Conservation (phyloP, 495 filamentous ascomycete species). For the Lophiostoma macrostomum region DNA sequence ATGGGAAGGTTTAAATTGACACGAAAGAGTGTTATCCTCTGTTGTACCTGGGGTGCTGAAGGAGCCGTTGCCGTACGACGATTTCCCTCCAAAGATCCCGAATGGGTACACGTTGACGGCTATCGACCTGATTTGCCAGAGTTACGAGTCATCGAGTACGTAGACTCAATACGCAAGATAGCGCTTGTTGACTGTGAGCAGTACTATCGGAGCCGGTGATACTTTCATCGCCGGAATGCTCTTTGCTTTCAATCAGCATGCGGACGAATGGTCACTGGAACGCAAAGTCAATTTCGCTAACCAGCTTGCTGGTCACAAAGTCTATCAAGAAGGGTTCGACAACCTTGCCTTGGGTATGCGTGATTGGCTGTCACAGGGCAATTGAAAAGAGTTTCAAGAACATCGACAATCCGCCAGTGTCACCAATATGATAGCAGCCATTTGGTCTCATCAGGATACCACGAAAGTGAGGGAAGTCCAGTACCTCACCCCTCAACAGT, state of each 20-base stretch:
- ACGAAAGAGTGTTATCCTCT: conserved; percentile 50
- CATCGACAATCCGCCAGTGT: no score
- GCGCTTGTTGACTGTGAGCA: conserved; percentile 39
- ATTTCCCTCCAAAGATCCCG: neutral
- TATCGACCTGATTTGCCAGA: no score
- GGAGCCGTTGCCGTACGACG: conserved; percentile 49
- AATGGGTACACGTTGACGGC: no score
- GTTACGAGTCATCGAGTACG: no score
- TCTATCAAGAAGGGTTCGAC: conserved; percentile 61
- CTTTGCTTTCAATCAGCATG: conserved; percentile 55
- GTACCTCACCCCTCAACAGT: no score
- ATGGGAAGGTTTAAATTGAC: no score
- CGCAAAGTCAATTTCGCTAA: conserved; percentile 61
- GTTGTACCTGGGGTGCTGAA: conserved; percentile 66
- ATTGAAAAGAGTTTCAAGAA: no score
- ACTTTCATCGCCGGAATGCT: conserved; percentile 73
- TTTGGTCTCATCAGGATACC: no score
- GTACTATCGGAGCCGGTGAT: conserved; percentile 69
- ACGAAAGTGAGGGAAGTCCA: no score
- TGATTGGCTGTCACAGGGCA: no score
- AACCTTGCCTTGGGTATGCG: neutral
- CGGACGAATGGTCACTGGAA: conserved; percentile 50
- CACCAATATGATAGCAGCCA: no score
- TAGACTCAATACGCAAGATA: neutral
- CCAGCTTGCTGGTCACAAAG: conserved; percentile 64